Evolutionary conservation across 352 stramenopile species (phyloP).

Genomic region (Pythium guiyangense): DNA sequence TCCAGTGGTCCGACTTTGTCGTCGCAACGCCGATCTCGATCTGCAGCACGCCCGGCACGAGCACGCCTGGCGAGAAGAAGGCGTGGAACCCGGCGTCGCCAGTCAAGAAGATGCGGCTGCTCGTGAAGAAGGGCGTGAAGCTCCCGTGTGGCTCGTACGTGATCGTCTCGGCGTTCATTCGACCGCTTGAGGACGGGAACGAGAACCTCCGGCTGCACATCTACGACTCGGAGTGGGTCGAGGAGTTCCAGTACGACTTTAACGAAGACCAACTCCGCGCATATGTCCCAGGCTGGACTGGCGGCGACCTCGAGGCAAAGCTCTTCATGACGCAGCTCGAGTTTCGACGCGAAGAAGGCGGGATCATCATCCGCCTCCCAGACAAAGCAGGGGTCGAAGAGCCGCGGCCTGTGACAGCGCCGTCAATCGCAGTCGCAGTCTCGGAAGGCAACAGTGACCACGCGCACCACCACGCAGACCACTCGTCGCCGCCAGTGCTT

Average conservation of each 20-base stretch:
- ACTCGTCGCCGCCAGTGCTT: neutral
- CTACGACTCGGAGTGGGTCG: constrained; percentile 63
- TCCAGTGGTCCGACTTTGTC: constrained; percentile 75
- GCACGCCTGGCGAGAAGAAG: constrained; percentile 5
- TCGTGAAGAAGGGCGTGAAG: constrained; percentile 55
- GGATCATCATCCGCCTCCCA: constrained; percentile 65
- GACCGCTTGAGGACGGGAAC: constrained; percentile 64
- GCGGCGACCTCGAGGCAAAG: constrained; percentile 29
- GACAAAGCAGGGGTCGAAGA: constrained; percentile 18
- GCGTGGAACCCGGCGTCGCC: constrained; percentile 22
- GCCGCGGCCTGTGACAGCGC: no score
- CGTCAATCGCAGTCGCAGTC: neutral
- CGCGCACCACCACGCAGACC: neutral
- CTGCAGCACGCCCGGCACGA: neutral
- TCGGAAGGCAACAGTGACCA: constrained; percentile 6
- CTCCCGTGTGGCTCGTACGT: constrained; percentile 58
- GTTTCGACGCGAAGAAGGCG: constrained; percentile 56
- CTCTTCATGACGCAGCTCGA: constrained; percentile 49
- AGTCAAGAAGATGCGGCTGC: constrained; percentile 48
- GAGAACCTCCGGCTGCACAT: constrained; percentile 69
- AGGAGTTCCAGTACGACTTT: constrained; percentile 79
- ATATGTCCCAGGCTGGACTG: constrained; percentile 37
- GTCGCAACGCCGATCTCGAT: constrained; percentile 42
- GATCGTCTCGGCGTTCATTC: constrained; percentile 63
- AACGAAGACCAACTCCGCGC: constrained; percentile 54